Evolutionary conservation across 2,329 filamentous ascomycete species (phyloP).

Genomic region (Colletotrichum limetticola): DNA sequence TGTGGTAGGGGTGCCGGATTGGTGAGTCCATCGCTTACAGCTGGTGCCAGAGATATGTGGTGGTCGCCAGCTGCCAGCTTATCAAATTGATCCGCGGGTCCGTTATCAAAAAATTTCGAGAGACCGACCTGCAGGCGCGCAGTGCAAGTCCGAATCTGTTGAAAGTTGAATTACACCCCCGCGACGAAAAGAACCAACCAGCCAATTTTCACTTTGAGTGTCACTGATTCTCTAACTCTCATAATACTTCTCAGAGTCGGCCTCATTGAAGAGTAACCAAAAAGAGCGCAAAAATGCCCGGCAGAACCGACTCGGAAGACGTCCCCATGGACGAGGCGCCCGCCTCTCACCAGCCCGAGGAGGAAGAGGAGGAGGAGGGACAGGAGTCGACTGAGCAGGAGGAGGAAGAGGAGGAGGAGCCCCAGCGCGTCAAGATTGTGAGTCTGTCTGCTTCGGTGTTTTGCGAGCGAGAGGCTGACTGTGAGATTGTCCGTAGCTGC

Average conservation of each 20-base stretch:
- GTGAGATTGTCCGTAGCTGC: conserved; percentile 61
- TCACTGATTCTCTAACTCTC: too few species aligned
- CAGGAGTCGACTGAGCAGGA: conserved; percentile 54
- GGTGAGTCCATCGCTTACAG: neutral
- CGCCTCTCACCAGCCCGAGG: conserved; percentile 48
- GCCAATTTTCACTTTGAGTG: too few species aligned
- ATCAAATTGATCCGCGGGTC: conserved; percentile 16
- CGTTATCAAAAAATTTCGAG: conserved; percentile 34
- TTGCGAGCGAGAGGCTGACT: too few species aligned
- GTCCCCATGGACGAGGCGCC: conserved; percentile 47
- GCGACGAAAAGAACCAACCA: conserved; percentile 11
- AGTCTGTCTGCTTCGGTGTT: conserved; percentile 34
- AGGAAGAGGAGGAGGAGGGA: conserved; percentile 42
- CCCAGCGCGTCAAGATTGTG: conserved; percentile 72
- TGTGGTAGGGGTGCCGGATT: neutral
- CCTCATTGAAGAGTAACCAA: neutral
- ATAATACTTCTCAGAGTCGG: too few species aligned
- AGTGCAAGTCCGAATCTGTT: conserved; percentile 10
- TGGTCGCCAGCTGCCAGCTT: neutral
- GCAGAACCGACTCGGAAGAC: conserved; percentile 52
- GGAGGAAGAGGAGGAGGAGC: conserved; percentile 57
- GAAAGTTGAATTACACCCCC: neutral
- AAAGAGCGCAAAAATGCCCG: conserved; percentile 49
- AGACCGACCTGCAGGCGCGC: neutral
- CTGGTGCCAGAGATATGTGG: neutral